These are phyloP conservation scores for Penicillium longicatenatum DNA, from an alignment of 495 filamentous ascomycete genomes.

Conservation along the genomic window DNA sequence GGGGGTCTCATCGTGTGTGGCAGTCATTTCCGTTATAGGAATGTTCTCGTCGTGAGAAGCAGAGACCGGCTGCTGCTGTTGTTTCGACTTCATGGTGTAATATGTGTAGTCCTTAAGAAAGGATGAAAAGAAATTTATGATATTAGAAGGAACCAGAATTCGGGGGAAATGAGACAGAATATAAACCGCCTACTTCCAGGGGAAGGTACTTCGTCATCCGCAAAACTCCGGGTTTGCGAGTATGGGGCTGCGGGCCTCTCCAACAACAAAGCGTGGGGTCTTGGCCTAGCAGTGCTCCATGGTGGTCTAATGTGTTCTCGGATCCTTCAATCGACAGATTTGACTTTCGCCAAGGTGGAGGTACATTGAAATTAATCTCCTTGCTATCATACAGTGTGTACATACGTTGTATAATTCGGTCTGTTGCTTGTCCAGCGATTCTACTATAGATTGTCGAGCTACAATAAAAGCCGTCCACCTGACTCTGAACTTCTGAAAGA, in stretches of 20 bases:
- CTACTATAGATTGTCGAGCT: not conserved
- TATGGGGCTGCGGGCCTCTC: conserved; percentile 10
- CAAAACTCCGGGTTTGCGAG: conserved; percentile 16
- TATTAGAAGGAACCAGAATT: conserved; percentile 1
- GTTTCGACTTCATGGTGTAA: conserved; percentile 23
- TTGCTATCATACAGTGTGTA: not conserved
- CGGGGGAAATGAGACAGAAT: conserved; percentile 1
- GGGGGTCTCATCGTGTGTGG: conserved; percentile 4
- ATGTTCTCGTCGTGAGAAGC: conserved; percentile 33
- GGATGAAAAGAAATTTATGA: not conserved
- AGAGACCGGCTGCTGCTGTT: conserved; percentile 26
- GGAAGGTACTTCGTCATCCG: conserved; percentile 21
- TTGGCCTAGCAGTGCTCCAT: conserved; percentile 6
- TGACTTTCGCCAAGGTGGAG: conserved; percentile 12
- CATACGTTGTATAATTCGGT: not conserved
- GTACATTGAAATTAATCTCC: not conserved
- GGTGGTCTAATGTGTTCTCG: conserved; percentile 9
- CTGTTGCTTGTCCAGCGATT: not conserved
- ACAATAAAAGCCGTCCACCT: not conserved
- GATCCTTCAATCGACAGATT: conserved; percentile 6
- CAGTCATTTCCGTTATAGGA: conserved; percentile 10
- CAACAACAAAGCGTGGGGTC: conserved; percentile 12
- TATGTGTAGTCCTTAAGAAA: conserved; percentile 1
- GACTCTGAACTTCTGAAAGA: not conserved
- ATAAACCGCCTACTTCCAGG: conserved; percentile 9